Evolutionary conservation across 495 filamentous ascomycete species (phyloP), one percentile per base, ranked within the genome.

Genomic region (Mycothermus thermophilus): DNA sequence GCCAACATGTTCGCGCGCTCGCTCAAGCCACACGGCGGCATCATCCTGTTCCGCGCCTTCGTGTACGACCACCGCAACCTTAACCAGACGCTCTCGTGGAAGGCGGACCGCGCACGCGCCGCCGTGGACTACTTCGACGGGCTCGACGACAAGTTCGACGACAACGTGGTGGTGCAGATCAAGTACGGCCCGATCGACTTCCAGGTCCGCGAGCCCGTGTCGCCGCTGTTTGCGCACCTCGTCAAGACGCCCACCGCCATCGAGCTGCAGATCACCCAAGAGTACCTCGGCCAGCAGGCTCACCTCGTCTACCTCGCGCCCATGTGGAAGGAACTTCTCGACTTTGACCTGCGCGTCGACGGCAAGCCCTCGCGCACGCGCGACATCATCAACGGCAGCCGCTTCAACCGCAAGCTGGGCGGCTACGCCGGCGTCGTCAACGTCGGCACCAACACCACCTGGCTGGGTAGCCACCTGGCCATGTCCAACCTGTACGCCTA

Each of bases 131-230:
- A 66, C 48, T 83, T 83, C 56, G 62, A 74, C 25, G 52, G 58
- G 0, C 60, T 82, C 8, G 79, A 83, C 50, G 69, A 61, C 10
- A 43, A 75, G 43, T 81, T 83, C 30, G 71, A 75, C 16, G 69
- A 77, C 35, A 83, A 82, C 42, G 75, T 81, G 0, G 63, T 80
- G 0, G 59, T 82, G 5, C 79, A 83, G 42, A 75, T 82, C 50
- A 83, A 83, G 55, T 78, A 72, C 39, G 79, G 79, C 0, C 76
- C 77, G 0, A 81, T 82, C 44, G 79, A 83, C 50, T 83, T 83
- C 58, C 79, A 83, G 47, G 74, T 80, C 16, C 73, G 77, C 24
- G 79, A 83, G 54, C 73, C 79, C 1, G 43, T 61, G 1, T 80
- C 75, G n/a, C 77, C 79, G 0, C 55, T 83, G 8, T 80, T 83